Evolutionary conservation across 257 asterid species (phyloP).

Genomic region (Ocimum tenuiflorum): DNA sequence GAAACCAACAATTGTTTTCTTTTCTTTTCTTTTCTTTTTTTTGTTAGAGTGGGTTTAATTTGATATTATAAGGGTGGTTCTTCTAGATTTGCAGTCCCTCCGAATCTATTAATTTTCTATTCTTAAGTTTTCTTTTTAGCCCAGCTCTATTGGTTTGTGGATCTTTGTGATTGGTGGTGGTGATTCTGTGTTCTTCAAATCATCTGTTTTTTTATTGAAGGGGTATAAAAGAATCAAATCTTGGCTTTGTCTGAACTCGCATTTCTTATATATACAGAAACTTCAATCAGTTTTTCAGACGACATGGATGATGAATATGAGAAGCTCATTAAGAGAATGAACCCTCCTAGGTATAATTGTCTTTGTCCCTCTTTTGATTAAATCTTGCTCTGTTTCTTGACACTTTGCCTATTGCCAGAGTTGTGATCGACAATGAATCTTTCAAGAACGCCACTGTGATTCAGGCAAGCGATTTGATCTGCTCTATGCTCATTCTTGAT

Average conservation of each 20-base stretch:
- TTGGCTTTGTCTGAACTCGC: constrained; percentile 20
- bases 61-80: constrained; percentile 22
- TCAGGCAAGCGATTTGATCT: constrained; percentile 41
- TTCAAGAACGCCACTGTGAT: constrained; percentile 55
- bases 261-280: constrained; percentile 34
- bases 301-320: constrained; percentile 89
- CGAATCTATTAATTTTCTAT: constrained; percentile 27
- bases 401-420: constrained; percentile 40
- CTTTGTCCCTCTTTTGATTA: neutral
- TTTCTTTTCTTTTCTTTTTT: constrained; percentile 10
- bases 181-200: constrained; percentile 28
- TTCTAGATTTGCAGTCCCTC: constrained; percentile 30
- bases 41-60: too few species aligned
- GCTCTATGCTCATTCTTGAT: constrained; percentile 7
- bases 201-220: neutral
- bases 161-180: constrained; percentile 38
- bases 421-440: constrained; percentile 47
- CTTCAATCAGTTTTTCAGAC: constrained; percentile 50
- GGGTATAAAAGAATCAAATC: constrained; percentile 1
- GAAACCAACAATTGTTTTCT: neutral
- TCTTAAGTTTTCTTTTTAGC: neutral
- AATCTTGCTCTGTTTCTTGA: neutral
- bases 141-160: constrained; percentile 24
- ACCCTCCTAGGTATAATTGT: constrained; percentile 85
- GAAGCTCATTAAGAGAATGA: constrained; percentile 84